phyloP scores from a whole-genome alignment of 352 stramenopile species.

The Phytophthora quininea region DNA sequence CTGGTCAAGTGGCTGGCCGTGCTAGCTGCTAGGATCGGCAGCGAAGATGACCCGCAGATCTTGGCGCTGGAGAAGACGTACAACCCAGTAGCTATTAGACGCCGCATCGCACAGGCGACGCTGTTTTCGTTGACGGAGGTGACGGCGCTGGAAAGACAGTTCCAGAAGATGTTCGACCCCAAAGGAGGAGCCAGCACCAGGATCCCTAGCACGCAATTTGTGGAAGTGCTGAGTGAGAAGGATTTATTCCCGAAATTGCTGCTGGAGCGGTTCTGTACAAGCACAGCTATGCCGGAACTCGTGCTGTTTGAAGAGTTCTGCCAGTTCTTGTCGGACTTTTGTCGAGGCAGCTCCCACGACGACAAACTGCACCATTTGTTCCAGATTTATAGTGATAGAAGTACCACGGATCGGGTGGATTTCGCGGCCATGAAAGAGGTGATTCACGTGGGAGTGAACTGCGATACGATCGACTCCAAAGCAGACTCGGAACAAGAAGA shows the following conservation, averaged over 20 bases:
- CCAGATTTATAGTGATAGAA: slow-evolving; percentile 54
- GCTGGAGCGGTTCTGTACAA: slow-evolving; percentile 51
- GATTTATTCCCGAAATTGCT: slow-evolving; percentile 52
- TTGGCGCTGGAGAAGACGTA: slow-evolving; percentile 78
- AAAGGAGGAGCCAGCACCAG: slow-evolving; percentile 73
- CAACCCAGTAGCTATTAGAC: slow-evolving; percentile 80
- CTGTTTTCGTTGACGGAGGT: slow-evolving; percentile 77
- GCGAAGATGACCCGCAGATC: slow-evolving; percentile 74
- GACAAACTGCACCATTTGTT: slow-evolving; percentile 61
- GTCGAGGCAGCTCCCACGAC: slow-evolving; percentile 46
- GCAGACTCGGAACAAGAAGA: slow-evolving; percentile 39
- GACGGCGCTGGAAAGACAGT: slow-evolving; percentile 76
- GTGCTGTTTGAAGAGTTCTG: slow-evolving; percentile 88
- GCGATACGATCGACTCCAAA: slow-evolving; percentile 18
- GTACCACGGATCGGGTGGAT: slow-evolving; percentile 36
- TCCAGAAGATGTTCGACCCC: slow-evolving; percentile 76
- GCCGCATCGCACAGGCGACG: slow-evolving; percentile 77
- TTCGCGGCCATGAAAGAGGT: slow-evolving; percentile 53
- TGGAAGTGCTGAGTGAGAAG: slow-evolving; percentile 50
- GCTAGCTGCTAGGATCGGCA: slow-evolving; percentile 70
- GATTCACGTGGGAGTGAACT: slow-evolving; percentile 38
- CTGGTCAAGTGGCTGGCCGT: slow-evolving; percentile 70
- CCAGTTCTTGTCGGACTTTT: slow-evolving; percentile 78
- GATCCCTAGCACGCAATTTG: slow-evolving; percentile 65
- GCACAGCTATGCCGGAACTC: slow-evolving; percentile 47